A percentile compares a stretch with the other conserved stretches of the same genome.
These are phyloP conservation scores for Coemansia furcata DNA, from an alignment of 192 early-diverging fungal species.

Conservation along the genomic window DNA sequence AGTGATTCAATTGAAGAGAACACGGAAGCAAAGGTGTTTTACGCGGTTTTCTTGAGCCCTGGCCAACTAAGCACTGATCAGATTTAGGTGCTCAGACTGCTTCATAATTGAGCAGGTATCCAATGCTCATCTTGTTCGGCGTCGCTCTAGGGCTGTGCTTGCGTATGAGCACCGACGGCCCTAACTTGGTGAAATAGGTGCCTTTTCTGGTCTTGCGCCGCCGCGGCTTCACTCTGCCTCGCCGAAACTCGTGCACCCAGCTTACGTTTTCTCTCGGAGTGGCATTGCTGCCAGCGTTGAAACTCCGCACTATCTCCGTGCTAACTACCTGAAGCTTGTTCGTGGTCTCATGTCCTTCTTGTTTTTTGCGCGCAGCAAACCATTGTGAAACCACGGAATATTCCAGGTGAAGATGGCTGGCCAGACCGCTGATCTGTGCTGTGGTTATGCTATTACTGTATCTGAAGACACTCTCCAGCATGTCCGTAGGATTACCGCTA, in stretches of 20 bases:
- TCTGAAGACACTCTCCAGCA: neutral
- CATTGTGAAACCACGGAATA: neutral
- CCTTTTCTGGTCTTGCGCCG: neutral
- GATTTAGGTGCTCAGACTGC: no score
- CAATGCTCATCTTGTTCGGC: slow-evolving; percentile 9
- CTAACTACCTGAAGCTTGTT: neutral
- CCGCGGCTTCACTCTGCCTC: neutral
- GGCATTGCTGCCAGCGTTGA: neutral
- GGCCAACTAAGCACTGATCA: neutral
- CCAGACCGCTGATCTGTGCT: neutral
- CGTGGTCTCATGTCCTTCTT: neutral
- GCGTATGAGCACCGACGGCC: neutral
- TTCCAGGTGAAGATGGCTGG: neutral
- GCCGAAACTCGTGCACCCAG: neutral
- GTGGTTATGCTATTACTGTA: neutral
- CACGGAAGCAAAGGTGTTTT: neutral
- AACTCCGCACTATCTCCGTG: neutral
- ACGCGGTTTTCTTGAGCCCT: no score
- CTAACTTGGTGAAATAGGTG: neutral
- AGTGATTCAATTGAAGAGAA: neutral
- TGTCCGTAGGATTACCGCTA: neutral
- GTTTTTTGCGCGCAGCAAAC: neutral
- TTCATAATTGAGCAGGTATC: slow-evolving; percentile 14
- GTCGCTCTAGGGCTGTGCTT: neutral
- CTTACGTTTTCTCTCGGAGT: neutral